A percentile compares a stretch with the other conserved stretches of the same genome.
phyloP scores from a whole-genome alignment of 164 flowering plant species.

The Taxillus chinensis region DNA sequence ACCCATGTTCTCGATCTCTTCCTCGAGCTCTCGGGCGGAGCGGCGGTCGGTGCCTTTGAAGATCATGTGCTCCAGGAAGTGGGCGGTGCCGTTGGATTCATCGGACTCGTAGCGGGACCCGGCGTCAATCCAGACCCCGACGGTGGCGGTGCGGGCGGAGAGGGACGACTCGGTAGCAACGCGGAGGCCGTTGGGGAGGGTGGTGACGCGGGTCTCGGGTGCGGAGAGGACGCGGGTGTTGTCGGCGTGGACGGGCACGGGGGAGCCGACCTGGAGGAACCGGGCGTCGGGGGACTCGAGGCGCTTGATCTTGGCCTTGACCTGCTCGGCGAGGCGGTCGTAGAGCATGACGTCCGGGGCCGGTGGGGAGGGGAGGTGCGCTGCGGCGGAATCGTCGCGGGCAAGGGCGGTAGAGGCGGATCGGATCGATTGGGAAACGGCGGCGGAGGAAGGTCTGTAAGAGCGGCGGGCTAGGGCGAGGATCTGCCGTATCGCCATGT shows the following conservation, averaged over 20 bases:
- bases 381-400: conserved; percentile 8
- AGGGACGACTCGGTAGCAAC: conserved; percentile 43
- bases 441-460: conserved; percentile 8
- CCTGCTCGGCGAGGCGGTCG: conserved; percentile 26
- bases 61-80: conserved; percentile 48
- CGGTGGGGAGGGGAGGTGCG: conserved; percentile 10
- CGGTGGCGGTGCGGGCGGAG: conserved; percentile 32
- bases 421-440: conserved; percentile 9
- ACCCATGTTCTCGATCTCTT: conserved; percentile 53
- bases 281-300: conserved; percentile 34
- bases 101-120: conserved; percentile 42
- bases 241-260: conserved; percentile 22
- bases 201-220: conserved; percentile 38
- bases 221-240: conserved; percentile 32
- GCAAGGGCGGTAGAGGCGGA: conserved; percentile 13
- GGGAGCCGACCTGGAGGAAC: conserved; percentile 33
- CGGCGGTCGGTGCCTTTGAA: conserved; percentile 44
- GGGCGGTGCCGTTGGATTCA: conserved; percentile 47
- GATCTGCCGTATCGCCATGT: conserved; percentile 20
- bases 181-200: conserved; percentile 40
- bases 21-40: conserved; percentile 25
- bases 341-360: conserved; percentile 26
- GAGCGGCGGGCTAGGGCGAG: conserved; percentile 16
- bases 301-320: conserved; percentile 24
- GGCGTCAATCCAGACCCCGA: conserved; percentile 53